Evolutionary conservation across 202 grass and related monocot genomes (phyloP).

Genomic region (Setaria italica): DNA sequence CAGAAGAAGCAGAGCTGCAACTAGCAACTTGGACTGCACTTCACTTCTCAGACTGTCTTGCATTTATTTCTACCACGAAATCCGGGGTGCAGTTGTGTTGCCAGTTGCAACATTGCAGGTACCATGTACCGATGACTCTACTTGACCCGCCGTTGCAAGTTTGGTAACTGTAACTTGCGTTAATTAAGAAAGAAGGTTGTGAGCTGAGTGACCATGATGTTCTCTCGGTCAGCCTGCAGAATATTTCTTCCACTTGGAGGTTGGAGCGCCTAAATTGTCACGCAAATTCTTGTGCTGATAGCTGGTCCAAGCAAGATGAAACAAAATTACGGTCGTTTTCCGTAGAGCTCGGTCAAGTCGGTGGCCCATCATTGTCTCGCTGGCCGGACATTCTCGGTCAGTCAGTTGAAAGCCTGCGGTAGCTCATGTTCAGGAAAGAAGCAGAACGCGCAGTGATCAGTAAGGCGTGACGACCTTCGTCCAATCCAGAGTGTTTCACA

Average conservation of each 20-base stretch:
- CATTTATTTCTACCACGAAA: no score
- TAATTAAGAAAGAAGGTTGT: background rate
- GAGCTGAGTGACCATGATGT: background rate
- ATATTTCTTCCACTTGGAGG: constrained; percentile 7
- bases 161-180: no score
- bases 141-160: no score
- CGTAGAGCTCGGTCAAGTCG: constrained; percentile 19
- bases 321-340: constrained; percentile 34
- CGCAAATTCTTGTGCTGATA: background rate
- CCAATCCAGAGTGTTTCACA: constrained; percentile 37
- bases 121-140: no score
- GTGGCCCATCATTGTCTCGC: constrained; percentile 33
- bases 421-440: constrained; percentile 17
- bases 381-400: constrained; percentile 25
- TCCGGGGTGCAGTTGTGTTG: no score
- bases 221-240: background rate
- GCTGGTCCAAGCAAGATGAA: background rate
- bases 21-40: no score
- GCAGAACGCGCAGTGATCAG: background rate
- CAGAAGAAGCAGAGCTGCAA: no score
- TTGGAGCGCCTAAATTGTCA: constrained; percentile 24
- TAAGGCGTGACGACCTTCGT: background rate
- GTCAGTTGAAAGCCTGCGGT: background rate
- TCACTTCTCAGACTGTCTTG: no score
- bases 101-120: no score